A percentile compares a stretch with the other conserved stretches of the same genome.
phyloP scores from a whole-genome alignment of 2,329 filamentous ascomycete genomes.

The Blastomyces emzantsi region DNA sequence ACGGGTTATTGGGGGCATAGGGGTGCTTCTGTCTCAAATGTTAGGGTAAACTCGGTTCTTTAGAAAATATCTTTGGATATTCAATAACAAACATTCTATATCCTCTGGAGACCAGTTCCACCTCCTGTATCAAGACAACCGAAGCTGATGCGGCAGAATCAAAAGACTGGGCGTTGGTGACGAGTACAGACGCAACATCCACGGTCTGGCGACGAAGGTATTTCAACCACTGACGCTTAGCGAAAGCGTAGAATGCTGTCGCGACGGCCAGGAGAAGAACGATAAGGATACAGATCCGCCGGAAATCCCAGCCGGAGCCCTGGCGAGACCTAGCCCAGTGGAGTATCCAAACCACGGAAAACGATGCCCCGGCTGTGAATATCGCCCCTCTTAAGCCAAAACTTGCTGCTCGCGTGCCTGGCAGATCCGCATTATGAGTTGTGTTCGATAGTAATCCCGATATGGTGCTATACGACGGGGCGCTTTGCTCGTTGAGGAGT shows the following conservation, averaged over 20 bases:
- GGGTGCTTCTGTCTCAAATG: conserved; percentile 57
- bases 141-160: conserved; percentile 69
- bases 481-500: conserved; percentile 58
- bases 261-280: conserved; percentile 45
- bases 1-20: conserved; percentile 82
- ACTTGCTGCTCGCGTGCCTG: conserved; percentile 30
- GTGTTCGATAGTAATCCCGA: conserved; percentile 27
- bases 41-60: conserved; percentile 12
- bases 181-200: conserved; percentile 57
- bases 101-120: conserved; percentile 87
- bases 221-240: conserved; percentile 71
- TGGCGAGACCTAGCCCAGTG: conserved; percentile 58
- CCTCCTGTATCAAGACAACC: conserved; percentile 78
- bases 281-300: conserved; percentile 32
- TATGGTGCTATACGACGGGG: conserved; percentile 34
- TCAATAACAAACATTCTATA: conserved; percentile 61
- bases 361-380: conserved; percentile 54
- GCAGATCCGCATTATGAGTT: conserved; percentile 24
- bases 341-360: conserved; percentile 56
- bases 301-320: conserved; percentile 35
- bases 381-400: conserved; percentile 58
- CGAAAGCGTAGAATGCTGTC: conserved; percentile 58
- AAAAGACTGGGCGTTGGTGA: conserved; percentile 67
- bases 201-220: conserved; percentile 68
- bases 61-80: neutral